phyloP scores from a whole-genome alignment of 116 monocot genomes.

The Cymodocea nodosa region DNA sequence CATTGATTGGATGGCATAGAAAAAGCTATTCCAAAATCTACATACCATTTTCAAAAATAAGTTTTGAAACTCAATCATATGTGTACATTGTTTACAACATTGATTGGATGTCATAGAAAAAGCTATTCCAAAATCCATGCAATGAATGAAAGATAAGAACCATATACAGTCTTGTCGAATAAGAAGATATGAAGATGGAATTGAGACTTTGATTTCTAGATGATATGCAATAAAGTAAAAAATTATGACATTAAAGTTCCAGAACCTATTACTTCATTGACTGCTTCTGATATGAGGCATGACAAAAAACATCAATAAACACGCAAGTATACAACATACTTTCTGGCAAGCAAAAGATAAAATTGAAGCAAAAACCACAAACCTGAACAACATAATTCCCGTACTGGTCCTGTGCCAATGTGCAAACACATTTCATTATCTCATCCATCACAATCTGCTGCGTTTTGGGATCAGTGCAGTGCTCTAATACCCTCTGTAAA shows the following conservation, averaged over 20 bases:
- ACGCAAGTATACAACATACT: not conserved
- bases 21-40: too few relatives aligned
- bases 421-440: slow-evolving; percentile 42
- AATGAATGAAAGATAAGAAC: not conserved
- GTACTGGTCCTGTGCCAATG: slow-evolving; percentile 74
- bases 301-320: not conserved
- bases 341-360: not conserved
- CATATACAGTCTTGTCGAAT: not conserved
- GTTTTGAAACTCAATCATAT: too few relatives aligned
- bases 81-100: too few relatives aligned
- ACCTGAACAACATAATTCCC: slow-evolving; percentile 95
- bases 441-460: slow-evolving; percentile 77
- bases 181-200: not conserved
- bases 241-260: not conserved
- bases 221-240: not conserved
- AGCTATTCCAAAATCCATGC: too few relatives aligned
- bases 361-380: not conserved
- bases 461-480: slow-evolving; percentile 55
- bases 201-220: not conserved
- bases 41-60: too few relatives aligned
- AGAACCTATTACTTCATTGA: not conserved
- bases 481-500: slow-evolving; percentile 67
- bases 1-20: too few relatives aligned
- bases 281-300: not conserved
- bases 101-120: too few relatives aligned